A percentile compares a stretch with the other conserved stretches of the same genome.
Conservation (phyloP, 2,329 filamentous ascomycete species). For the Fusarium brachygibbosum region DNA sequence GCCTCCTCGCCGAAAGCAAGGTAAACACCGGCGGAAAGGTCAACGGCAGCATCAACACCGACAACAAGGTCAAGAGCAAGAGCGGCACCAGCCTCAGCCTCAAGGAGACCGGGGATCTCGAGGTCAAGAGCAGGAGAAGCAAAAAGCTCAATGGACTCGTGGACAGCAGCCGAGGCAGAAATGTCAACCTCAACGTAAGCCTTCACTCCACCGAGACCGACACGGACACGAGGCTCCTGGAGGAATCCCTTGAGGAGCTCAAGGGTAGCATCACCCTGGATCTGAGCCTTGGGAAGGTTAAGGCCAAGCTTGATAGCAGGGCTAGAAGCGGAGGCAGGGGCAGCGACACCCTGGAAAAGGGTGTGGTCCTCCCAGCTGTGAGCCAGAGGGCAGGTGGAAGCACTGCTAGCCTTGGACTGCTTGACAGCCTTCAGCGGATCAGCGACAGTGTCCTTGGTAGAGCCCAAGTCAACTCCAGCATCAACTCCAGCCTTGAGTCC, state of each 20-base stretch:
- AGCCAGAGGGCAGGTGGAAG: constrained; percentile 24
- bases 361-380: constrained; percentile 35
- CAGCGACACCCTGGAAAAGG: constrained; percentile 39
- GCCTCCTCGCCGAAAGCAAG: constrained; percentile 63
- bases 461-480: not conserved
- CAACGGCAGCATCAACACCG: constrained; percentile 61
- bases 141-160: constrained; percentile 66
- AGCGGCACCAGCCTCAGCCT: constrained; percentile 58
- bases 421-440: not conserved
- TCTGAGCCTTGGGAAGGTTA: constrained; percentile 53
- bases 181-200: constrained; percentile 66
- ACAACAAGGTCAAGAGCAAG: constrained; percentile 67
- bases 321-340: constrained; percentile 35
- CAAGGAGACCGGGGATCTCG: constrained; percentile 58
- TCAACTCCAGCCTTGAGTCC: not conserved
- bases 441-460: not conserved
- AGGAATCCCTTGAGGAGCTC: constrained; percentile 59
- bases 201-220: constrained; percentile 65
- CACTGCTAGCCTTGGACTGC: constrained; percentile 2
- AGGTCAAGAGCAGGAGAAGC: constrained; percentile 55
- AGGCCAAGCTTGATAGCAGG: constrained; percentile 44
- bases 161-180: constrained; percentile 59
- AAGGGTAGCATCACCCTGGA: constrained; percentile 63
- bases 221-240: constrained; percentile 56
- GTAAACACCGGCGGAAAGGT: constrained; percentile 62